Evolutionary conservation across 177 flowering plant genomes (phyloP), one percentile per base, ranked within the genome.

Genomic region (Tripterygium wilfordii): DNA sequence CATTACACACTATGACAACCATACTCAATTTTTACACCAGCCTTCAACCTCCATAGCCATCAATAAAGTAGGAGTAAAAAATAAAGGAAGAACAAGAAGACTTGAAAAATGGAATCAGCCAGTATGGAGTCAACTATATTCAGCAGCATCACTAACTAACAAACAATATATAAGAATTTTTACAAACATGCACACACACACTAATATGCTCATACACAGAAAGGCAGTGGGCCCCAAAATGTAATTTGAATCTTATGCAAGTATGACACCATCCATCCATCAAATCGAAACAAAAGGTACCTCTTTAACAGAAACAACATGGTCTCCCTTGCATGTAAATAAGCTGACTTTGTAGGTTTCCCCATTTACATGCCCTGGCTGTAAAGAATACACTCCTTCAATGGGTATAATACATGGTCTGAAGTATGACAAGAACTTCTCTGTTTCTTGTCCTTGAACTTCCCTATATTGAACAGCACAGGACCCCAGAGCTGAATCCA

Each of bases 351-450:
- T 47, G 63, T 80, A 72, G 22, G 63, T 54, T 50, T 67, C 72
- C 30, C 36, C 52, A 47, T 57, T 51, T 10, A 20, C 32, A 21
- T 49, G 30, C 35, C 58, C 69, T 19, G 38, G 29, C 24, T 63
- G 66, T 25, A 76, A 67, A 21, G 81, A 50, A 59, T 67, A 71
- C 1, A 54, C 71, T 33, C 94, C 94, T 56, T 80, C 74, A 36
- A 68, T 12, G 4, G 95, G 95, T 51, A 85, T 82, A 43, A 85
- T 67, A 60, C 95, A 85, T 24, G 95, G 95, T 58, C 64, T 82
- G 49, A 85, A 85, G 54, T 76, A 85, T 29, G 95, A 82, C 46
- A 85, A 63, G 63, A 85, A 85, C 53, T 69, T 82, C 58, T 69
- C 82, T n/a, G 87, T 72, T 70, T 85, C 95, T 42, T 62, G 68